Evolutionary conservation across 352 stramenopile genomes (phyloP).

Genomic region (Pythium brachiatum): DNA sequence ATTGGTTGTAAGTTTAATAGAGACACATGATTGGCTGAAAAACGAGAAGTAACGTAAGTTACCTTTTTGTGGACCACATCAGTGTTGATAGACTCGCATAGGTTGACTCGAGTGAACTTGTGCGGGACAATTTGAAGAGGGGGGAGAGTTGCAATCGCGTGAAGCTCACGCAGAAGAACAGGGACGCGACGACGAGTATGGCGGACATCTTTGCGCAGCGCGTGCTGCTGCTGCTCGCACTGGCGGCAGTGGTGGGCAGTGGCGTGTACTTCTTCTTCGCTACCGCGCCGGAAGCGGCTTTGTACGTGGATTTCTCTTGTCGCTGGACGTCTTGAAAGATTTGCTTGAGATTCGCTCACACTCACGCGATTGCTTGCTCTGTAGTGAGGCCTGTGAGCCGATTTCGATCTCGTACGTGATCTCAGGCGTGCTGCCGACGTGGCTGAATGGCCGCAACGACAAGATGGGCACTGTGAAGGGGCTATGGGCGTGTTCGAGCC

Average conservation of each 20-base stretch:
- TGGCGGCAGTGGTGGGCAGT: constrained; percentile 35
- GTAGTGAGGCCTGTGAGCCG: constrained; percentile 54
- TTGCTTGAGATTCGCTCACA: not conserved
- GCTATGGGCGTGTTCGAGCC: constrained; percentile 69
- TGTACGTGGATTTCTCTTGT: constrained; percentile 40
- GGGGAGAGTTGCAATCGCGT: not conserved
- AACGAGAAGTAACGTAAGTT: not conserved
- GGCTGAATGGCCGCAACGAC: constrained; percentile 79
- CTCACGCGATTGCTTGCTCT: not conserved
- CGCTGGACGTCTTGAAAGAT: not conserved
- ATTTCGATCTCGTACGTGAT: constrained; percentile 83
- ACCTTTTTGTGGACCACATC: not conserved
- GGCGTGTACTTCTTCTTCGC: constrained; percentile 74
- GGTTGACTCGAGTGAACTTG: constrained; percentile 5
- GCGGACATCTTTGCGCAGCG: constrained; percentile 30
- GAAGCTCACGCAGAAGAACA: not conserved
- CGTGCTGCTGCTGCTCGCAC: constrained; percentile 38
- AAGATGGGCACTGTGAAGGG: constrained; percentile 81
- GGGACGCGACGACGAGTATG: constrained; percentile 2
- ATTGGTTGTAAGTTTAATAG: not conserved
- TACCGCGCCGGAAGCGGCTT: constrained; percentile 54
- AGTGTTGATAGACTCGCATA: not conserved
- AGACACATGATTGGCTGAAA: constrained; percentile 8
- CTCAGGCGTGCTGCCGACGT: constrained; percentile 70
- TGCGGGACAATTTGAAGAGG: not conserved